A percentile compares a stretch with the other conserved stretches of the same genome.
phyloP scores from a whole-genome alignment of 306 rosid genomes.

The Acacia melanoxylon region DNA sequence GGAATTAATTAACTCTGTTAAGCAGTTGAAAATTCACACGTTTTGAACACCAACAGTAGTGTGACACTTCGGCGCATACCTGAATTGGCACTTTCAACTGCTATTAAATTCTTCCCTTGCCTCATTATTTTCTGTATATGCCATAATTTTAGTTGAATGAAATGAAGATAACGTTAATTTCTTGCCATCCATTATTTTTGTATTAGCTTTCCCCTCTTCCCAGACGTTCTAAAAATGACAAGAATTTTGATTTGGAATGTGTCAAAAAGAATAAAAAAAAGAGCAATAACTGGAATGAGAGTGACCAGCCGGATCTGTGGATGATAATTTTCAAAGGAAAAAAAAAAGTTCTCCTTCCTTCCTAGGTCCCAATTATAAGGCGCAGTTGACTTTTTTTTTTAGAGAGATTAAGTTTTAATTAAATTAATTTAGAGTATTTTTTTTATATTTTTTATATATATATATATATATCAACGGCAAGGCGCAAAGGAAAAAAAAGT shows the following conservation, averaged over 20 bases:
- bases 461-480: too few species aligned
- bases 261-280: neutral
- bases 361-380: too few species aligned
- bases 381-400: too few species aligned
- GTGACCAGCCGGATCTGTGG: neutral
- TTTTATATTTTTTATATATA: too few species aligned
- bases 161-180: neutral
- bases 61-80: neutral
- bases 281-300: neutral
- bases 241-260: neutral
- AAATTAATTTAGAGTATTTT: too few species aligned
- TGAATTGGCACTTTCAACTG: neutral
- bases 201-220: neutral
- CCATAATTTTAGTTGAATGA: slow-evolving; percentile 3
- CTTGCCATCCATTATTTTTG: neutral
- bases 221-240: neutral
- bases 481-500: too few species aligned
- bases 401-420: too few species aligned
- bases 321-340: neutral
- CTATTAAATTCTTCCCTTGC: neutral
- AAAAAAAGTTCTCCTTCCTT: too few species aligned
- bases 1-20: neutral
- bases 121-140: neutral
- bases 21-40: slow-evolving; percentile 7
- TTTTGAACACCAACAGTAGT: neutral